Conservation (phyloP, 352 stramenopile genomes). For the Pythium aphanidermatum region DNA sequence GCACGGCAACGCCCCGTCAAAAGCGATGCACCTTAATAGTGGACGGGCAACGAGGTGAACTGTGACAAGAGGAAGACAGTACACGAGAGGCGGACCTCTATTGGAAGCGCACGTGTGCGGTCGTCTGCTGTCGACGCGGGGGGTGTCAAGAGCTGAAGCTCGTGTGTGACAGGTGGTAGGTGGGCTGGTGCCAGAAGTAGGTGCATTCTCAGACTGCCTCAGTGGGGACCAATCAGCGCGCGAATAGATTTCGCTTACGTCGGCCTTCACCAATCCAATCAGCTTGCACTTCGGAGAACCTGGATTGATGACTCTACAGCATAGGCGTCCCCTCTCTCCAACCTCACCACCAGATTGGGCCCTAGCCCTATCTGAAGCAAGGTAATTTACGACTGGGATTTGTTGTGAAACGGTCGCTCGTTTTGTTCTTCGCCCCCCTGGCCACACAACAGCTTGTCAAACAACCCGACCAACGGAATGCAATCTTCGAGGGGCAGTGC, state of each 20-base stretch:
- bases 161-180: neutral
- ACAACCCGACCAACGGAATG: slow-evolving; percentile 18
- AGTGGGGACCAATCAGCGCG: slow-evolving; percentile 15
- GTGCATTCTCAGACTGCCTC: neutral
- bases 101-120: no score
- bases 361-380: slow-evolving; percentile 21
- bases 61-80: neutral
- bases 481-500: no score
- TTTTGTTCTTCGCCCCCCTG: slow-evolving; percentile 1
- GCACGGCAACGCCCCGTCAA: no score
- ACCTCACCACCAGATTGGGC: slow-evolving; percentile 33
- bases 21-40: no score
- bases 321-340: slow-evolving; percentile 16
- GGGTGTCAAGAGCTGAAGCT: slow-evolving; percentile 1
- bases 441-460: slow-evolving; percentile 15
- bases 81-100: no score
- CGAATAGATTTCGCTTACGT: slow-evolving; percentile 26
- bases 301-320: slow-evolving; percentile 20
- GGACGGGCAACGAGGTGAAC: no score
- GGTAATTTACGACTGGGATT: slow-evolving; percentile 15
- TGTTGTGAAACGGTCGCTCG: slow-evolving; percentile 9
- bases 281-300: slow-evolving; percentile 13
- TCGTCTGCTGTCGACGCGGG: no score
- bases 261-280: slow-evolving; percentile 9
- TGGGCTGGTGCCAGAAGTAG: slow-evolving; percentile 10